Percentiles rank a stretch among this genome's conserved stretches.
Conservation (phyloP, 2,329 filamentous ascomycete species). For the Stenocarpella maydis region DNA sequence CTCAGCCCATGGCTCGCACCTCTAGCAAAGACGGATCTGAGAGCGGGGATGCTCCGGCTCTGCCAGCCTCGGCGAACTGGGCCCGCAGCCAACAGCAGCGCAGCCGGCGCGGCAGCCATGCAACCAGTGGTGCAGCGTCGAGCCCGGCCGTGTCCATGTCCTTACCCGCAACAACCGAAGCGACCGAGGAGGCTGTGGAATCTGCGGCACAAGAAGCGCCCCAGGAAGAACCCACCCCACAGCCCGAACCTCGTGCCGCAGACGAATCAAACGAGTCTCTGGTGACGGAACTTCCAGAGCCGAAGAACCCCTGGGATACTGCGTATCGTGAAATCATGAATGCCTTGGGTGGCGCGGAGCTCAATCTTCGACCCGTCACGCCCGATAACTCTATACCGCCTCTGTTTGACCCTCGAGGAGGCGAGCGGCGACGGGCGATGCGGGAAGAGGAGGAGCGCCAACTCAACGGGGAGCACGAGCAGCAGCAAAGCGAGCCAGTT, state of each 20-base stretch:
- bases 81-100: conserved; percentile 74
- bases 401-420: conserved; percentile 83
- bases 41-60: conserved; percentile 82
- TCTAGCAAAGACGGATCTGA: conserved; percentile 81
- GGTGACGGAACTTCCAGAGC: background rate
- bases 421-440: conserved; percentile 80
- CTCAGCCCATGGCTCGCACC: conserved; percentile 76
- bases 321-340: conserved; percentile 33
- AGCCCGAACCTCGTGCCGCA: conserved; percentile 41
- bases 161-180: conserved; percentile 62
- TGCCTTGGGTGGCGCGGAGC: conserved; percentile 35
- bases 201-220: conserved; percentile 41
- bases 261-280: conserved; percentile 31
- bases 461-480: conserved; percentile 56
- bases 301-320: conserved; percentile 28
- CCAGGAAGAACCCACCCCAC: conserved; percentile 44
- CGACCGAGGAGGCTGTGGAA: conserved; percentile 54
- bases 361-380: conserved; percentile 25
- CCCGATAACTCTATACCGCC: conserved; percentile 60
- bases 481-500: conserved; percentile 42
- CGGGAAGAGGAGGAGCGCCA: conserved; percentile 73
- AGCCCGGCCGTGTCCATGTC: conserved; percentile 79
- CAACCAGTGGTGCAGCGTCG: conserved; percentile 81
- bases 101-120: conserved; percentile 78
- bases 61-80: conserved; percentile 95